These are phyloP conservation scores for Spathaspora passalidarum DNA, from an alignment of 805 yeast species.

Conservation along the genomic window DNA sequence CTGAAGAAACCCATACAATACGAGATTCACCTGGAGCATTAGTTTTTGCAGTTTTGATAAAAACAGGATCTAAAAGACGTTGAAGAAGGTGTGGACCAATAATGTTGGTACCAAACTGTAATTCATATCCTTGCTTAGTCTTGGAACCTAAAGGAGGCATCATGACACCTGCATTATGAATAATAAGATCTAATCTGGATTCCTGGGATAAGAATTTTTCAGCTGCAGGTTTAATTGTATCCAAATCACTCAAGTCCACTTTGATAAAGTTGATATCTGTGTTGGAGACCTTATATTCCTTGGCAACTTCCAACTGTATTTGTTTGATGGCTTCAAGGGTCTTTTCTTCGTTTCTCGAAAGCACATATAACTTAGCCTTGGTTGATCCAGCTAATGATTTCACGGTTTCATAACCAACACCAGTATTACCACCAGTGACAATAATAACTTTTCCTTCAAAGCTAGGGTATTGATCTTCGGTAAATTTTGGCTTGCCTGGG, in stretches of 20 bases:
- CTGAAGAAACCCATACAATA: slow-evolving; percentile 45
- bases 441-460: slow-evolving; percentile 34
- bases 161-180: slow-evolving; percentile 27
- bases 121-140: slow-evolving; percentile 36
- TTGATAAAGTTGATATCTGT: slow-evolving; percentile 10
- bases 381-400: slow-evolving; percentile 26
- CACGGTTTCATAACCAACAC: slow-evolving; percentile 28
- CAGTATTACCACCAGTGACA: slow-evolving; percentile 40
- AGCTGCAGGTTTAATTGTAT: slow-evolving; percentile 37
- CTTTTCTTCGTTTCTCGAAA: slow-evolving; percentile 33
- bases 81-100: slow-evolving; percentile 10
- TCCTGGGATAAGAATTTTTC: slow-evolving; percentile 15
- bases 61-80: slow-evolving; percentile 10
- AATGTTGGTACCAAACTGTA: slow-evolving; percentile 30
- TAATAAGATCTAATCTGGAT: slow-evolving; percentile 17
- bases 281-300: slow-evolving; percentile 9
- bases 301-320: slow-evolving; percentile 20
- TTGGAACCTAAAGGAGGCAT: slow-evolving; percentile 18
- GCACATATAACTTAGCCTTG: slow-evolving; percentile 31
- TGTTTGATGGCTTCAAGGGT: slow-evolving; percentile 24
- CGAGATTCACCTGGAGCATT: slow-evolving; percentile 17
- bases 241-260: slow-evolving; percentile 38
- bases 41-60: slow-evolving; percentile 21
- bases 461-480: slow-evolving; percentile 21
- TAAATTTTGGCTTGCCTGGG: slow-evolving; percentile 10